These are phyloP conservation scores for Coffea eugenioides DNA, from an alignment of 257 asterid genomes.

Conservation along the genomic window DNA sequence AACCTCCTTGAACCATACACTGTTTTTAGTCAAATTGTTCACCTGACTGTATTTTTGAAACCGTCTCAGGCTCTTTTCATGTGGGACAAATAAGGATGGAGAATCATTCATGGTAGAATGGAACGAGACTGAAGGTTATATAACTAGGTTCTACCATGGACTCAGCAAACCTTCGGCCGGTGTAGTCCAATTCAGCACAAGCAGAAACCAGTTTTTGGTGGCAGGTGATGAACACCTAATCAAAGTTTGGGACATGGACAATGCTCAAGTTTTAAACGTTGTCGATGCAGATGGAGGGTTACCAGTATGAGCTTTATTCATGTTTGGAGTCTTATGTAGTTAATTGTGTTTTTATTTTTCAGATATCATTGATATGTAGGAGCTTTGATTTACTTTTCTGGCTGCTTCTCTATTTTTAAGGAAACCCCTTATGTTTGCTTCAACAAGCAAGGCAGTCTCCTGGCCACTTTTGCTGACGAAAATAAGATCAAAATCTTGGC, in stretches of 20 bases:
- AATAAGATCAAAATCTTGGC: constrained; percentile 65
- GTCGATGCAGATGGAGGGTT: constrained; percentile 61
- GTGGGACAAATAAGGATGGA: constrained; percentile 65
- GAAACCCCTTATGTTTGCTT: constrained; percentile 57
- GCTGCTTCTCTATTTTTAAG: constrained; percentile 23
- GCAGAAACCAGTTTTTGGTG: constrained; percentile 43
- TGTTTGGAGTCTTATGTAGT: constrained; percentile 8
- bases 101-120: constrained; percentile 63
- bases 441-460: constrained; percentile 49
- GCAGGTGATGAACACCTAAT: constrained; percentile 67
- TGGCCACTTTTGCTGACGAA: constrained; percentile 58
- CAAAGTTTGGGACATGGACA: constrained; percentile 70
- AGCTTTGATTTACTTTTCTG: constrained; percentile 7
- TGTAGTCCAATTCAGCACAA: constrained; percentile 47
- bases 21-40: neutral
- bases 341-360: constrained; percentile 30
- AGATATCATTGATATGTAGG: neutral
- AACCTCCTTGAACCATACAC: constrained; percentile 11
- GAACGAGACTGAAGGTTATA: constrained; percentile 52
- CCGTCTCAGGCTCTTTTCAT: constrained; percentile 57
- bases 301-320: constrained; percentile 39
- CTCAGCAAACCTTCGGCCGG: constrained; percentile 39
- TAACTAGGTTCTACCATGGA: constrained; percentile 48
- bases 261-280: constrained; percentile 32
- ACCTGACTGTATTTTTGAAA: constrained; percentile 7